Base-by-base conservation (phyloP, 805 yeast genomes). In the Ogataea pini region DNA sequence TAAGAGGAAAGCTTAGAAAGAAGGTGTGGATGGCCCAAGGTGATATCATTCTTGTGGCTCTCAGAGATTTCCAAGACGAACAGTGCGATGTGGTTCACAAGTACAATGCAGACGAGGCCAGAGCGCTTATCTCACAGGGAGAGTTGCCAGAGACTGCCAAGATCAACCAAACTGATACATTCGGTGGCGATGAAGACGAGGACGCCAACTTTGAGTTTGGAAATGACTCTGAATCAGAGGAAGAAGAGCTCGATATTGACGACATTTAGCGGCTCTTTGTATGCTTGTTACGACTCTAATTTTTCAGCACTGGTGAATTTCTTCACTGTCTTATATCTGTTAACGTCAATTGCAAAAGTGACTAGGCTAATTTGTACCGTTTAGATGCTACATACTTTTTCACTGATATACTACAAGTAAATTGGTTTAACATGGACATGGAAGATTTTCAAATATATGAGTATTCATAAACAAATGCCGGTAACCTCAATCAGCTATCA, bases 21-120 rank as follows among this genome's bases (percentile, higher is more conserved):
- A 94, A 92, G 82, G 99, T 94, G 52, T 94, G 99, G 99, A 91
- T 94, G 89, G 88, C 88, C 41, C 98, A 90, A 71, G 99, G 99
- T 76, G 99, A 94, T 69, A 94, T 94, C 62, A 89, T 94, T 60
- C 77, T 94, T 66, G 94, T 92, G 41, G 91, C 97, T 7, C 81
- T 94, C 62, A 90, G 99, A 79, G 99, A 94, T 65, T 94, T 94
- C 83, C 97, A 94, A 74, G 97, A 92, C 65, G 96, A 89, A 54
- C 96, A 88, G 71, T 94, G 97, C 77, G 99, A 94, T 70, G 97
- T 94, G 59, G 92, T 94, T 49, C 95, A 92, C 72, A 94, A 94
- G 73, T 94, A 86, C 73, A 89, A 87, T 71, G 85, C 97, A 44
- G 99, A 94, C 65, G 99, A 94, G 74, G 99, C 99, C 52, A 88